Percentiles rank a stretch among this genome's conserved stretches.
Conservation (phyloP, 257 asterid genomes). For the Asclepias syriaca region DNA sequence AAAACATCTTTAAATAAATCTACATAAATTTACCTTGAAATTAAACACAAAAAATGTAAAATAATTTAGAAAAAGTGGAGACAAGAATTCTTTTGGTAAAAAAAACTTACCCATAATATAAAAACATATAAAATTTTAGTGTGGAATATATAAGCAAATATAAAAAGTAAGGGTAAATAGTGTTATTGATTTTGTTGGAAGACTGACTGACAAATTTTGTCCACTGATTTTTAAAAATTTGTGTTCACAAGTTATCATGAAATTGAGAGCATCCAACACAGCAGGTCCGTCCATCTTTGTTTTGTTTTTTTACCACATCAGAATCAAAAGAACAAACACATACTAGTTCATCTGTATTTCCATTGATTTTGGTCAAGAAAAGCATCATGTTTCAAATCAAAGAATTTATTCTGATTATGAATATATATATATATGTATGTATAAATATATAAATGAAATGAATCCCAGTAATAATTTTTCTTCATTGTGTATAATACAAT, state of each 20-base stretch:
- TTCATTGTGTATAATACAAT: background rate
- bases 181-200: background rate
- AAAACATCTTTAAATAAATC: too few relatives aligned
- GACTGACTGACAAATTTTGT: background rate
- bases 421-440: background rate
- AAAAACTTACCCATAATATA: too few relatives aligned
- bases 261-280: background rate
- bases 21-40: too few relatives aligned
- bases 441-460: background rate
- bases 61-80: background rate
- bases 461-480: background rate
- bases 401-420: background rate
- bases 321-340: background rate
- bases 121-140: too few relatives aligned
- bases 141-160: background rate
- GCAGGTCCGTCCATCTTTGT: background rate
- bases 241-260: background rate
- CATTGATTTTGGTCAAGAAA: background rate
- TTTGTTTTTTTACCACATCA: background rate
- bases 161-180: background rate
- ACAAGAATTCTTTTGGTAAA: background rate
- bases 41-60: too few relatives aligned
- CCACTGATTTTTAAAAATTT: background rate
- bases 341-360: background rate
- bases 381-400: conserved; percentile 7